Percentiles rank a stretch among this genome's conserved stretches.
Evolutionary conservation across 2,329 filamentous ascomycete species (phyloP).

Genomic region (Trichoderma koningii): DNA sequence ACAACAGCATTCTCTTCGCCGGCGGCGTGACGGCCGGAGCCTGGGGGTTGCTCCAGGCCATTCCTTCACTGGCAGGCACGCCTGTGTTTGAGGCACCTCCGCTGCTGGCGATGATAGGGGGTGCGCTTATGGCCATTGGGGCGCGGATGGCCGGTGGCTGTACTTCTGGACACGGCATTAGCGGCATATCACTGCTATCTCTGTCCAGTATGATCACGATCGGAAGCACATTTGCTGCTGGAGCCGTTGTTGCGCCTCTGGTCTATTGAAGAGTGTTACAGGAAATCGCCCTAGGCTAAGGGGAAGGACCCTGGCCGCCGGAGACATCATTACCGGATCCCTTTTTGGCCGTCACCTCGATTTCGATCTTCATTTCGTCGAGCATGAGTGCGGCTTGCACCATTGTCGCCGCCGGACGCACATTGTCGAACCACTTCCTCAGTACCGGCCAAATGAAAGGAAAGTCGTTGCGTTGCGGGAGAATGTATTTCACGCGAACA

Average conservation of each 20-base stretch:
- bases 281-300: not conserved
- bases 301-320: not conserved
- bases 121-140: slow-evolving; percentile 60
- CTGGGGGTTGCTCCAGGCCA: slow-evolving; percentile 40
- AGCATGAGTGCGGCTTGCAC: slow-evolving; percentile 54
- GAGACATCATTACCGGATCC: slow-evolving; percentile 29
- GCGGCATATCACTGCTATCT: slow-evolving; percentile 64
- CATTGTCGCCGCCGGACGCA: slow-evolving; percentile 58
- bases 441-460: slow-evolving; percentile 53
- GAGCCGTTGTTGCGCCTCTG: slow-evolving; percentile 39
- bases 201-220: slow-evolving; percentile 65
- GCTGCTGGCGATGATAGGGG: slow-evolving; percentile 52
- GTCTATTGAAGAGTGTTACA: slow-evolving; percentile 31
- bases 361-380: slow-evolving; percentile 50
- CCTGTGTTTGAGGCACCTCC: slow-evolving; percentile 41
- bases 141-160: slow-evolving; percentile 66
- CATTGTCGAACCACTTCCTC: slow-evolving; percentile 51
- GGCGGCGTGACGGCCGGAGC: slow-evolving; percentile 53
- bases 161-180: slow-evolving; percentile 69
- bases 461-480: slow-evolving; percentile 52
- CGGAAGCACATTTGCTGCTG: slow-evolving; percentile 57
- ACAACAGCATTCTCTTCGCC: slow-evolving; percentile 54
- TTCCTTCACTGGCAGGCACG: slow-evolving; percentile 37
- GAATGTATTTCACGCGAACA: slow-evolving; percentile 55
- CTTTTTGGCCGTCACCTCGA: slow-evolving; percentile 47